Base-by-base conservation (phyloP, 2,329 filamentous ascomycete species). In the Sarocladium oryzae region DNA sequence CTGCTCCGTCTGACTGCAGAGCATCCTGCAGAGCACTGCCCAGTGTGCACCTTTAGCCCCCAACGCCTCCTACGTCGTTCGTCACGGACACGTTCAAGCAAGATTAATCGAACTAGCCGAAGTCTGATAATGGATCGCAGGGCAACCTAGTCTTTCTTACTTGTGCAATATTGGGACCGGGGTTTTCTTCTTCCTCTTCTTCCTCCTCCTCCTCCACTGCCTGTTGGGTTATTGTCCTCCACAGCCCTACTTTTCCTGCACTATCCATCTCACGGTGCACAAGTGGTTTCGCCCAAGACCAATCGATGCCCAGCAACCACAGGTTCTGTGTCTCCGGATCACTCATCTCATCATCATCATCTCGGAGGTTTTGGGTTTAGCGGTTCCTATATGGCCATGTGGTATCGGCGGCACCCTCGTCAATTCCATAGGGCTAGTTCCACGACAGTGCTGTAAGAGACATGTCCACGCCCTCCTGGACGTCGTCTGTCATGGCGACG, bases 391-490 rank as follows among this genome's bases (percentile, higher is more conserved):
- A 32, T n/a, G 24, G 43, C 15, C 43, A 48, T 48, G 43, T 48
- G 24, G 28, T 33, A 11, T 26, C 16, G 16, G 43, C n/a, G 10
- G 11, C 40, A 16, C 23, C 40, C 13, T 43, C 40, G 40, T 43
- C 40, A 26, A 26, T 28, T 43, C n/a, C 23, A 26, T 6, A 4
- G 10, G 23, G 23, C 43, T 20, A 21, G 26, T 48, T 33, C 43
- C 26, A 48, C 15, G 26, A 21, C 24, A 15, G 43, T 21, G 21
- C 16, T 23, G 43, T 16, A 23, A 13, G 26, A 33, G 16, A 20
- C 46, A 49, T 49, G 46, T 37, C 30, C 20, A 37, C 46, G n/a
- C 32, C 28, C n/a, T 49, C 32, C n/a, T 21, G 26, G 28, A 48
- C 43, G 26, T 49, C 45, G 24, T 49, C 46, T 26, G 11, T 49